Evolutionary conservation across 1,139 yeast species (phyloP), one percentile per base, ranked within the genome.

Genomic region (Lodderomyces oxycetoniae): DNA sequence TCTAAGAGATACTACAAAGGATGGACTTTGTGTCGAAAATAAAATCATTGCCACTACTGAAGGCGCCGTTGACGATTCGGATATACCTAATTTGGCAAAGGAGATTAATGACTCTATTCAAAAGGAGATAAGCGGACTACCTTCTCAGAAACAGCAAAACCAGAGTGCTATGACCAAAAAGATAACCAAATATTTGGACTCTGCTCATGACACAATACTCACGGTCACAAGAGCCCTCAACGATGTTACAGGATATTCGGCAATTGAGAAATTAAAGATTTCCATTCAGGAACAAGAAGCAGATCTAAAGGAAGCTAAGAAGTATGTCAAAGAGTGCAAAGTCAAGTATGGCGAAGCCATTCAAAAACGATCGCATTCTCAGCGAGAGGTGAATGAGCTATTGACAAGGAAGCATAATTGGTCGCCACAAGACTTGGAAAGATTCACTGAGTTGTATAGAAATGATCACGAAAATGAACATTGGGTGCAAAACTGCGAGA

Each of bases 191-290:
- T 75, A 76, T 47, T 63, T 83, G 41, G 85, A 79, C 43, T 74
- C 81, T 6, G 53, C 84, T 22, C 88, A 79, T 46, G 77, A 74
- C 17, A 71, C 87, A 1, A 63, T 83, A 2, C 72, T 80, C 41
- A 72, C 79, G 0, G 89, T 91, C 0, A 80, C 93, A 0, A 67
- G 77, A 39, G 75, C 89, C 1, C 62, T 91, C 29, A 93, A 93
- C 52, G 96, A 89, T 49, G 80, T 88, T 8, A 91, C 98, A 0
- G 99, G 98, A 0, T 93, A 93, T 55, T 73, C 91, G 0, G 70
- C 82, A 9, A 86, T 93, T 39, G 95, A 86, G 48, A 63, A 69
- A 39, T 61, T 91, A 47, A 83, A 87, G 57, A 55, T 65, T 25
- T 59, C 74, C 1, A 87, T 87, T 17, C 79, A 74, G 13, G 49